Percentiles rank a stretch among this genome's conserved stretches.
These are phyloP conservation scores for Bolboschoenoplectus hybrid DNA, from an alignment of 202 grass and related monocot genomes.

Conservation along the genomic window DNA sequence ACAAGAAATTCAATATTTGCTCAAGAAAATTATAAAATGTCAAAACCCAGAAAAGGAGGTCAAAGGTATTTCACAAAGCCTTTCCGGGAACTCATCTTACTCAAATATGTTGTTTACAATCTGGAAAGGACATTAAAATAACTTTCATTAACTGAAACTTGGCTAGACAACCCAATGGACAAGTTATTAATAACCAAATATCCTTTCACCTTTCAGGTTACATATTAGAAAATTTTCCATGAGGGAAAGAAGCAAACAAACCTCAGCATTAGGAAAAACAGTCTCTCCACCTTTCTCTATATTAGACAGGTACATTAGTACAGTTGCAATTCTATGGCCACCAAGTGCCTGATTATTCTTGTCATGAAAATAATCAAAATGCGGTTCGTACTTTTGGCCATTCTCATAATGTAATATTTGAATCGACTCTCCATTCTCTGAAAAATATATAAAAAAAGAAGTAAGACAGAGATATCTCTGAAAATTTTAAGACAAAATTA, in stretches of 20 bases:
- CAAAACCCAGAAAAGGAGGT: not conserved
- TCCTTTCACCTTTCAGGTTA: constrained; percentile 3
- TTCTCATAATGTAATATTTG: constrained; percentile 55
- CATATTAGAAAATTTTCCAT: constrained; percentile 4
- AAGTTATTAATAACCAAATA: not conserved
- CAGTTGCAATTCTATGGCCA: constrained; percentile 56
- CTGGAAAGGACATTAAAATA: not conserved
- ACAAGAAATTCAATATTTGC: not conserved
- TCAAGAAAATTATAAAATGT: constrained; percentile 20
- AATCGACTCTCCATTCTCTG: constrained; percentile 60
- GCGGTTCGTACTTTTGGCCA: constrained; percentile 61
- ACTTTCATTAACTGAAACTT: not conserved
- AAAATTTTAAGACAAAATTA: not conserved
- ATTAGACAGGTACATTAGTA: constrained; percentile 62
- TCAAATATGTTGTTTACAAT: not conserved
- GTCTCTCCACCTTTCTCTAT: constrained; percentile 67
- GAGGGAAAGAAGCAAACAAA: constrained; percentile 25
- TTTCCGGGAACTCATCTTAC: not conserved
- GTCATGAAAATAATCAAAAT: constrained; percentile 54
- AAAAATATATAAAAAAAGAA: not conserved
- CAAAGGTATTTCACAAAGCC: constrained; percentile 9
- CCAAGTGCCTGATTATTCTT: constrained; percentile 40
- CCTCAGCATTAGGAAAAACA: constrained; percentile 59
- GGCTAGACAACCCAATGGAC: not conserved
- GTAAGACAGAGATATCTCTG: not conserved